These are phyloP conservation scores for Selaginella moellendorffii DNA, from an alignment of 75 land plant genomes.

Conservation along the genomic window DNA sequence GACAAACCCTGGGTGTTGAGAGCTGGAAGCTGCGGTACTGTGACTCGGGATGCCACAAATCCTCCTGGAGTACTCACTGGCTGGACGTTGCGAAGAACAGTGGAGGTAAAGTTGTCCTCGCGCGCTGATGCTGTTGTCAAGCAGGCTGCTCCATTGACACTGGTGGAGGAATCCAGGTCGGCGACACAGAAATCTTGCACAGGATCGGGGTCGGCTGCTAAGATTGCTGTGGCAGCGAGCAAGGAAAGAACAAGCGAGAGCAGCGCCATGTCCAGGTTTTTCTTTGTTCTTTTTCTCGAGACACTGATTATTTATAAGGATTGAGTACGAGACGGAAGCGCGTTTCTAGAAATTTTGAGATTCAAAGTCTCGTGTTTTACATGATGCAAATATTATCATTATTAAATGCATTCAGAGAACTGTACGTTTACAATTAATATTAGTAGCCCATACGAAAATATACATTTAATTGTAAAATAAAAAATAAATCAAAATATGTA, in stretches of 20 bases:
- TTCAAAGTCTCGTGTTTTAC: too few relatives aligned
- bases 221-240: background rate
- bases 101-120: conserved; percentile 28
- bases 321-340: background rate
- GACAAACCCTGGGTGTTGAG: conserved; percentile 5
- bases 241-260: background rate
- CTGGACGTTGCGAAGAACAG: background rate
- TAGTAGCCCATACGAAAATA: too few relatives aligned
- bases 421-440: too few relatives aligned
- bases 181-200: conserved; percentile 66
- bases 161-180: conserved; percentile 19
- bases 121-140: conserved; percentile 17
- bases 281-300: background rate
- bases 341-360: too few relatives aligned
- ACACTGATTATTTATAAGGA: background rate
- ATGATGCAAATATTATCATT: too few relatives aligned
- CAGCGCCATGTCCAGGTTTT: background rate
- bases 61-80: background rate
- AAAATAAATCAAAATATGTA: too few relatives aligned
- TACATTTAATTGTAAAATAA: too few relatives aligned
- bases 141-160: conserved; percentile 48
- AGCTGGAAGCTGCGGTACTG: background rate
- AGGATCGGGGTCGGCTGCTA: conserved; percentile 29
- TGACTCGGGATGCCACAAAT: background rate
- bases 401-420: too few relatives aligned